Evolutionary conservation across 352 stramenopile species (phyloP).

Genomic region (Globisporangium camurandrum): DNA sequence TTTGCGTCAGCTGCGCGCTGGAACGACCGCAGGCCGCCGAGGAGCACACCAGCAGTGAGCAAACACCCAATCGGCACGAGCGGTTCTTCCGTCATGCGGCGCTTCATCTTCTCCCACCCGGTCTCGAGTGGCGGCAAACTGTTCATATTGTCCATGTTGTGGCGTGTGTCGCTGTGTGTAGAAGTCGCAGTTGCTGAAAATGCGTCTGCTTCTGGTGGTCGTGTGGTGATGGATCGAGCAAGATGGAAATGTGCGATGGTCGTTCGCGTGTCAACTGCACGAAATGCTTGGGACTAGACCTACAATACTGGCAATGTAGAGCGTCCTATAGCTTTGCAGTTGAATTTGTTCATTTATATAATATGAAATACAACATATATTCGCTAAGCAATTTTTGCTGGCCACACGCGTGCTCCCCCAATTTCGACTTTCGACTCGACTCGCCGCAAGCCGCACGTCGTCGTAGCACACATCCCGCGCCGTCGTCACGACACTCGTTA

Average conservation of each 20-base stretch:
- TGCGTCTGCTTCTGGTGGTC: neutral
- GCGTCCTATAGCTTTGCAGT: too few species aligned
- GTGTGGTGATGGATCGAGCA: too few species aligned
- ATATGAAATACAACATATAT: neutral
- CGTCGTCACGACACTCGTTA: constrained; percentile 9
- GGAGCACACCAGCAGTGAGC: constrained; percentile 50
- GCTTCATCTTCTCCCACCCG: constrained; percentile 77
- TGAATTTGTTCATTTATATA: too few species aligned
- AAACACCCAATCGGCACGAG: constrained; percentile 69
- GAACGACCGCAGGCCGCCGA: constrained; percentile 61
- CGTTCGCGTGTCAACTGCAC: constrained; percentile 5
- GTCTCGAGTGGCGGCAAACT: constrained; percentile 44
- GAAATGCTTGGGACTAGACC: too few species aligned
- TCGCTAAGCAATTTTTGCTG: neutral
- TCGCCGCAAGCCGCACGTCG: neutral
- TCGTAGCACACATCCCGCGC: constrained; percentile 2
- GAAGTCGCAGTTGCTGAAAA: neutral
- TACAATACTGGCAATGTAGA: too few species aligned
- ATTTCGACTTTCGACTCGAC: neutral
- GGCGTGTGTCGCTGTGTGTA: neutral
- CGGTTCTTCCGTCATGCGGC: constrained; percentile 60
- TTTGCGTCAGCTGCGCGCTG: constrained; percentile 45
- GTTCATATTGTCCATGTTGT: too few species aligned
- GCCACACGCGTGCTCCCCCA: too few species aligned
- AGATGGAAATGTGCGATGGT: neutral